Base-by-base conservation (phyloP, 164 flowering plant species). In the Berberis thunbergii region DNA sequence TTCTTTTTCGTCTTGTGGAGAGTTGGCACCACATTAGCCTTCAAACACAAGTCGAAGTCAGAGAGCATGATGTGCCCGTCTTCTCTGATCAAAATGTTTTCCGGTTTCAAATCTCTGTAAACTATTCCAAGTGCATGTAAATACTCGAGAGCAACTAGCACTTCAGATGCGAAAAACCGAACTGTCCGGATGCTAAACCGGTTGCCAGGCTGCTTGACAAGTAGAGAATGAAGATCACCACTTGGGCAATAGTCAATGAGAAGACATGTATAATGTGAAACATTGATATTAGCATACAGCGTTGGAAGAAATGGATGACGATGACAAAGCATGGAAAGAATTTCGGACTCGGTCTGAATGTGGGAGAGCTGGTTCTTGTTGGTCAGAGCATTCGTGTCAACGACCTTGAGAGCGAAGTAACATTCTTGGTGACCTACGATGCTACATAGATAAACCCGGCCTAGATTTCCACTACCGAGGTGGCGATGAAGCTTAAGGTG, bases 51-150 rank as follows among this genome's bases (percentile, higher is more conserved):
- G 67, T 93, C 98, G 68, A 93, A 93, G 69, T 93, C 98, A 8
- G 98, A 82, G 41, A 90, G 82, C 97, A 93, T 90, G 49, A 90
- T 80, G 65, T 93, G 98, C 7, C 98, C 98, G 67, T 92, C 91
- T 68, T 84, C 96, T 40, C 96, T 72, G 43, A 85, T 85, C 60
- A 92, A 75, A 56, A 92, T 81, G 77, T 93, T 93, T 66, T 93
- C 96, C 40, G 98, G 98, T 72, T 93, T 93, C 59, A 93, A 76
- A 70, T 93, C 98, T 46, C 98, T 73, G 70, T 93, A 93, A 2
- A 93, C 83, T 11, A 93, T 77, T 26, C 98, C 98, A 57, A 86
- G 82, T 75, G 87, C 85, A 78, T 93, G 98, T 58, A 93, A 72
- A 69, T 93, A 93, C 71, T 92, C 98, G 70, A 92, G 66, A 41